Base-by-base conservation (phyloP, 768 basidiomycete genomes). In the Trametes villosa region DNA sequence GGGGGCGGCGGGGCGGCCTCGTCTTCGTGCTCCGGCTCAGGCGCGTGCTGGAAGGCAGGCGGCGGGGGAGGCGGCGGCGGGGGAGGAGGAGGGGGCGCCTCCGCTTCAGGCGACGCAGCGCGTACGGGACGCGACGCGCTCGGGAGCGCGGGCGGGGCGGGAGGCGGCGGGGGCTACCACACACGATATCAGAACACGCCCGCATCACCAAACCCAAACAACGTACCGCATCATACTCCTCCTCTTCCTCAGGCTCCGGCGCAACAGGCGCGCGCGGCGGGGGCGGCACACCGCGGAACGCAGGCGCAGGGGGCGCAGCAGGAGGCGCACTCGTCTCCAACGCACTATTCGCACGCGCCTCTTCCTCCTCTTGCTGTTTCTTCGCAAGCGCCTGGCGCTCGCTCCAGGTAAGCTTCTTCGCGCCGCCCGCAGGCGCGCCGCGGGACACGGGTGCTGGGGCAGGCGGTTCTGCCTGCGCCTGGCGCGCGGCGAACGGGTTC, bases 341-440 rank as follows among this genome's bases (percentile, higher is more conserved):
- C 0, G 87, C 86, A 44, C 78, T 76, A 44, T 79, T 85, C 67
- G 90, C 92, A 46, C 76, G 77, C 9, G 79, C 77, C 60, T 87
- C 87, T 57, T 94, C 95, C 65, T 91, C 93, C 65, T 88, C 91
- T 17, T 82, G 79, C 66, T 93, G 91, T 70, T 89, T 88, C 79
- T 95, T 96, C 1, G 94, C 89, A n/a, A 88, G 77, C 0, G 92
- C 94, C 70, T 98, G 96, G 22, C 96, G 82, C 72, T 98, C 91
- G 59, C 84, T 90, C 96, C 96, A 98, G 0, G 96, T 96, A 62
- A 96, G 73, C 73, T 94, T 96, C 78, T 92, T 92, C 1, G 78
- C 59, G 0, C 81, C 84, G 22, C 76, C 50, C 38, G 38, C 18
- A 33, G 54, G 0, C 9, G 29, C 11, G 4, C 59, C 59, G 4